Evolutionary conservation across 2,329 filamentous ascomycete genomes (phyloP).

Genomic region (Chaetomium globosum): DNA sequence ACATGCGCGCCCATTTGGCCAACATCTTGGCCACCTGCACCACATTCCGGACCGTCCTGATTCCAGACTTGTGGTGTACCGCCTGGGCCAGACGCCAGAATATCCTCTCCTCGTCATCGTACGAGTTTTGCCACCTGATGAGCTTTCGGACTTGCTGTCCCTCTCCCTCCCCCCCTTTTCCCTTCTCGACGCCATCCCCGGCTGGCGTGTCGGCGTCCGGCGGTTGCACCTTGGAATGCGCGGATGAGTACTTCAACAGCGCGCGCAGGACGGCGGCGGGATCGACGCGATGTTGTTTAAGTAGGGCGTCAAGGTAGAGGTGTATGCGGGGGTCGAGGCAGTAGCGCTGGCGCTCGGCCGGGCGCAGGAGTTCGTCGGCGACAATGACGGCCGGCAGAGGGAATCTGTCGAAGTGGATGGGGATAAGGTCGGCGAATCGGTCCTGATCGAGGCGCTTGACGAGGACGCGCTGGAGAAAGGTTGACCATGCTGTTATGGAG

Average conservation of each 20-base stretch:
- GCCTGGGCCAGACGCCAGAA: slow-evolving; percentile 91
- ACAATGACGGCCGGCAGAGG: slow-evolving; percentile 55
- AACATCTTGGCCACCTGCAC: slow-evolving; percentile 54
- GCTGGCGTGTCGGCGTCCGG: slow-evolving; percentile 10
- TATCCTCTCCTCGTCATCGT: slow-evolving; percentile 79
- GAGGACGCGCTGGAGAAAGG: slow-evolving; percentile 56
- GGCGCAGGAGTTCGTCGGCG: slow-evolving; percentile 62
- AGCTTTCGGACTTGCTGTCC: slow-evolving; percentile 24
- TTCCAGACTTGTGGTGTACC: slow-evolving; percentile 62
- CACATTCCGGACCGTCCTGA: slow-evolving; percentile 52
- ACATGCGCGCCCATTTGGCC: slow-evolving; percentile 62
- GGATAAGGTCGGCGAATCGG: slow-evolving; percentile 56
- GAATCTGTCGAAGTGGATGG: slow-evolving; percentile 53
- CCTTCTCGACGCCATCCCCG: slow-evolving; percentile 22
- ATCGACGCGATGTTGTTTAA: slow-evolving; percentile 55
- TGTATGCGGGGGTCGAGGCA: slow-evolving; percentile 62
- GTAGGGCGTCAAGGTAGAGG: slow-evolving; percentile 61
- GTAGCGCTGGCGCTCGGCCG: slow-evolving; percentile 51
- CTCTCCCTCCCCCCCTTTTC: slow-evolving; percentile 25
- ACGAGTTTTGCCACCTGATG: slow-evolving; percentile 59
- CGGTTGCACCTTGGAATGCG: slow-evolving; percentile 44
- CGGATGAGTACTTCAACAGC: slow-evolving; percentile 60
- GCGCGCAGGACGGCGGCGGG: slow-evolving; percentile 58
- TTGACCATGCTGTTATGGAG: slow-evolving; percentile 50
- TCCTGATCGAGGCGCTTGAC: slow-evolving; percentile 55